Evolutionary conservation across 1,284 basidiomycete species (phyloP).

Genomic region (Hemileia vastatrix): DNA sequence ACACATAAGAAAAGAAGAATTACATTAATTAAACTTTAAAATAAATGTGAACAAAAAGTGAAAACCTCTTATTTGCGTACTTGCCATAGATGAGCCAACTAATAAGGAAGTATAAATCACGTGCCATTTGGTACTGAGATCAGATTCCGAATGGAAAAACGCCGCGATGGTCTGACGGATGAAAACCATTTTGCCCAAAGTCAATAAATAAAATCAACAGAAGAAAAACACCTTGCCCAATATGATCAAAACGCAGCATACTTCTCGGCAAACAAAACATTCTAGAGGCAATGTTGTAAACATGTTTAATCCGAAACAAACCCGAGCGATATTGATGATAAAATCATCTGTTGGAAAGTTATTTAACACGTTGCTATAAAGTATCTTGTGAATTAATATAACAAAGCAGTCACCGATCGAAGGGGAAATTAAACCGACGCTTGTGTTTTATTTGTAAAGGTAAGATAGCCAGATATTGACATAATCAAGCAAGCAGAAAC

Average conservation of each 20-base stretch:
- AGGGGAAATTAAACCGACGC: conserved; percentile 30
- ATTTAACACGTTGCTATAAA: conserved; percentile 74
- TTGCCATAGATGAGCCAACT: conserved; percentile 68
- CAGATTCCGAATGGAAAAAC: conserved; percentile 76
- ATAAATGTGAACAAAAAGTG: no score
- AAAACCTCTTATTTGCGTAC: no score
- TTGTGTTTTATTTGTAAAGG: conserved; percentile 87
- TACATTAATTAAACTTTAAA: no score
- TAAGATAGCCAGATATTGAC: conserved; percentile 78
- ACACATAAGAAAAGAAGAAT: no score
- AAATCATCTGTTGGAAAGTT: conserved; percentile 69
- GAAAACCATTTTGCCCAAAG: no score
- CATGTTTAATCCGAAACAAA: conserved; percentile 97
- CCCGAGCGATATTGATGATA: conserved; percentile 82
- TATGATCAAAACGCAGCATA: conserved; percentile 43
- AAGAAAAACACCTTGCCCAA: conserved; percentile 37
- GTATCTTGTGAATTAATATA: background rate
- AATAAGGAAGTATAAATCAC: conserved; percentile 81
- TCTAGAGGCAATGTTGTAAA: conserved; percentile 90
- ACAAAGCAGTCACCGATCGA: background rate
- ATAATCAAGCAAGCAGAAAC: conserved; percentile 71
- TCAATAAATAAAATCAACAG: background rate
- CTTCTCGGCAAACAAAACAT: conserved; percentile 87
- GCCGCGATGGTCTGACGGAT: conserved; percentile 83
- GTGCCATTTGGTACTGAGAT: conserved; percentile 71